phyloP scores from a whole-genome alignment of 1,284 basidiomycete genomes.

The Pseudozyma hubeiensis region DNA sequence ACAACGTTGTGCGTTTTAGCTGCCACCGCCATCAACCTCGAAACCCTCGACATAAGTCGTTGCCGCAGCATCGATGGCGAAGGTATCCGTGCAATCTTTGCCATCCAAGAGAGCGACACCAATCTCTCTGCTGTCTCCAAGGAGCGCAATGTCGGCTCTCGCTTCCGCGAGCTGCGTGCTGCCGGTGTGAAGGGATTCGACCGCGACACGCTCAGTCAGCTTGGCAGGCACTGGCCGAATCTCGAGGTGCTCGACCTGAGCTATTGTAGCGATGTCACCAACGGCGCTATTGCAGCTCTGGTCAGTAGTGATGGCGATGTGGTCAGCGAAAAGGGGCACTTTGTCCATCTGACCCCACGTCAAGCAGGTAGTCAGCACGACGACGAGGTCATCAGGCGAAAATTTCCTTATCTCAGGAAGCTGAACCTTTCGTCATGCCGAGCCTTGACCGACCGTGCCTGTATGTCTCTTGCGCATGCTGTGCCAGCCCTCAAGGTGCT shows the following conservation, averaged over 20 bases:
- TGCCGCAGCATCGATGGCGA: conserved; percentile 78
- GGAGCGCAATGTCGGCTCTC: conserved; percentile 32
- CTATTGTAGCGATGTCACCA: conserved; percentile 75
- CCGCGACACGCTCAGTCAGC: conserved; percentile 73
- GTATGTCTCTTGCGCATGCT: conserved; percentile 78
- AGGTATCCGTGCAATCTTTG: conserved; percentile 71
- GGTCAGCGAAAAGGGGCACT: conserved; percentile 15
- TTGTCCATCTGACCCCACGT: conserved; percentile 40
- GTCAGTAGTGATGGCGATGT: conserved; percentile 67
- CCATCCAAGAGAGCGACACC: conserved; percentile 24
- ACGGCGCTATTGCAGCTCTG: conserved; percentile 80
- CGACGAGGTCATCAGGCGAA: conserved; percentile 34
- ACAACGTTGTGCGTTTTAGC: conserved; percentile 78
- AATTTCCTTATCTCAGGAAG: conserved; percentile 75
- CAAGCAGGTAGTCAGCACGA: conserved; percentile 45
- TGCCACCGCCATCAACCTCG: conserved; percentile 73
- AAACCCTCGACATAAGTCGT: conserved; percentile 78
- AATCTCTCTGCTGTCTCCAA: conserved; percentile 16
- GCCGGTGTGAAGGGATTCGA: conserved; percentile 76
- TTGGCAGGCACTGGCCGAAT: conserved; percentile 70
- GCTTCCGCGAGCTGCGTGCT: conserved; percentile 72
- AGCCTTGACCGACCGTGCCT: conserved; percentile 79
- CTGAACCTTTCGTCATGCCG: conserved; percentile 81
- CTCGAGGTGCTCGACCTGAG: conserved; percentile 86
- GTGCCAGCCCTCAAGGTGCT: conserved; percentile 82